These are phyloP conservation scores for Petunia hybrid DNA, from an alignment of 305 asterid species.

Conservation along the genomic window DNA sequence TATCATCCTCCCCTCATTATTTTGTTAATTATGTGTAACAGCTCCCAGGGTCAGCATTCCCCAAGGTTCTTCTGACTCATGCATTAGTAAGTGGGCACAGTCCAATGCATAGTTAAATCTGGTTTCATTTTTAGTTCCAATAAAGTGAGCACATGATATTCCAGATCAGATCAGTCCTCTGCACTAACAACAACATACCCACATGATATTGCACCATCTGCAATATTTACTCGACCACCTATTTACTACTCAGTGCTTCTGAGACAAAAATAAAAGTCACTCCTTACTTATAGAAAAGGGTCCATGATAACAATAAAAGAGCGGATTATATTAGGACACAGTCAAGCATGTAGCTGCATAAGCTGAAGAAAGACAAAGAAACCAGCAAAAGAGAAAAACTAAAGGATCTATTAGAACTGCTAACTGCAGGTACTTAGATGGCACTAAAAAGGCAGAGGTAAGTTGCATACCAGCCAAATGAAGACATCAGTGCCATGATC, in stretches of 20 bases:
- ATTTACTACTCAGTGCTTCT: not conserved
- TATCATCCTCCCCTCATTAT: not conserved
- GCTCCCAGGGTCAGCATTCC: not conserved
- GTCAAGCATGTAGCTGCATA: not conserved
- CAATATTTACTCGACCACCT: constrained; percentile 1
- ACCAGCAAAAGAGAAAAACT: not conserved
- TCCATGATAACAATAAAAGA: not conserved
- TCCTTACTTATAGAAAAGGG: not conserved
- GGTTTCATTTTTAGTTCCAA: not conserved
- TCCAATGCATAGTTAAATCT: not conserved
- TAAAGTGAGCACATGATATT: not conserved
- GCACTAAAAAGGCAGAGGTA: constrained; percentile 26
- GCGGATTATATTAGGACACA: not conserved
- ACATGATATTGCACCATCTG: not conserved
- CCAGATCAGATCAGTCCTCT: constrained; percentile 10
- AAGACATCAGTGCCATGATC: constrained; percentile 99
- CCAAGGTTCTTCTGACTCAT: constrained; percentile 18
- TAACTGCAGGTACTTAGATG: constrained; percentile 1
- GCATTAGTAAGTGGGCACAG: not conserved
- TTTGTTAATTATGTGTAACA: not conserved
- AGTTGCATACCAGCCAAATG: constrained; percentile 86
- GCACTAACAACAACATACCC: not conserved
- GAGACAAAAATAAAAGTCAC: not conserved
- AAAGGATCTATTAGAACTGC: constrained; percentile 8
- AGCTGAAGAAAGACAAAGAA: constrained; percentile 12